Percentiles rank a stretch among this genome's conserved stretches.
phyloP scores from a whole-genome alignment of 2,329 filamentous ascomycete genomes.

The Zymoseptoria tritici region DNA sequence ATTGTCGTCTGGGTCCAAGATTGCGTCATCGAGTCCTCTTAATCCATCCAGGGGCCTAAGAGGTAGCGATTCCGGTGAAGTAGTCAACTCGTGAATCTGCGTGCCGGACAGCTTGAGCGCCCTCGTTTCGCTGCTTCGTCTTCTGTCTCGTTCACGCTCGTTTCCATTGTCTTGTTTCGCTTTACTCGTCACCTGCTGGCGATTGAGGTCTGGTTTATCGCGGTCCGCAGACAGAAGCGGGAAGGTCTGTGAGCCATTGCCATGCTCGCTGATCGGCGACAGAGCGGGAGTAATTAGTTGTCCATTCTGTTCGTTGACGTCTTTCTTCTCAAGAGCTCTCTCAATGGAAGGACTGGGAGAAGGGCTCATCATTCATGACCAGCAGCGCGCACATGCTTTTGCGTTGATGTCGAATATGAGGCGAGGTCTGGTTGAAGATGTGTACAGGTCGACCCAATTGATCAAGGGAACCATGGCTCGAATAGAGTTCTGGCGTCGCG shows the following conservation, averaged over 20 bases:
- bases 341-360: conserved; percentile 7
- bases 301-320: conserved; percentile 3
- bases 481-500: too few species aligned
- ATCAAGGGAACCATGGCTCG: too few species aligned
- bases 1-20: background rate
- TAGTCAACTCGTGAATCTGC: conserved; percentile 13
- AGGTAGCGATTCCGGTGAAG: conserved; percentile 17
- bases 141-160: background rate
- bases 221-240: background rate
- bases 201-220: background rate
- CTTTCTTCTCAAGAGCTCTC: background rate
- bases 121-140: conserved; percentile 14
- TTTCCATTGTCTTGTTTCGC: background rate
- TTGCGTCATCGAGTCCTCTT: background rate
- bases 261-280: conserved; percentile 13
- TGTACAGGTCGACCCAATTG: too few species aligned
- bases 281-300: conserved; percentile 12
- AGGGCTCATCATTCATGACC: conserved; percentile 10
- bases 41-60: conserved; percentile 11
- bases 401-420: background rate
- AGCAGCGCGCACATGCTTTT: background rate
- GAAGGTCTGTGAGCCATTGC: conserved; percentile 1
- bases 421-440: too few species aligned
- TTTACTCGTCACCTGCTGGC: background rate
- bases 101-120: conserved; percentile 11